Percentiles rank a stretch among this genome's conserved stretches.
Conservation (phyloP, 345 rosid genomes). For the Anastatica hierochuntica region DNA sequence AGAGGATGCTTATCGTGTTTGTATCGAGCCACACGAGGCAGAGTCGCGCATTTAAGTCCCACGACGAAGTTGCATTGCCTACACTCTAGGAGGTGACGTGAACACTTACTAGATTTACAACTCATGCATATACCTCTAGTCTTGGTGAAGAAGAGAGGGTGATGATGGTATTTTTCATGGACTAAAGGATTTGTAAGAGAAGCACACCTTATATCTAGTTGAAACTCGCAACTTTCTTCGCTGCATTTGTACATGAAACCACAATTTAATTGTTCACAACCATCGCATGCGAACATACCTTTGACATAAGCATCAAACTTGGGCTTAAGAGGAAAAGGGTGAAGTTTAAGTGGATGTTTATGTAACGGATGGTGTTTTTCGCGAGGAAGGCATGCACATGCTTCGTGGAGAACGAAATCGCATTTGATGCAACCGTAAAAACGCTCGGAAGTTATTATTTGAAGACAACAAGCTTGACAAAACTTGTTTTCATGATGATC, state of each 20-base stretch:
- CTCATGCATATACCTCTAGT: background rate
- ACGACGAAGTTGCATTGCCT: background rate
- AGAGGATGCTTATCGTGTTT: too few species aligned
- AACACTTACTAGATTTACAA: slow-evolving; percentile 3
- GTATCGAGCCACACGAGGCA: background rate
- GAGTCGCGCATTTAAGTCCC: background rate
- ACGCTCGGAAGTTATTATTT: background rate
- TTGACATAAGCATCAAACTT: background rate
- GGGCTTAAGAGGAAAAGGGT: background rate
- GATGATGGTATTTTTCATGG: background rate
- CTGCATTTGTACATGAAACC: slow-evolving; percentile 2
- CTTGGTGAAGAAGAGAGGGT: background rate
- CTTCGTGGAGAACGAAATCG: background rate
- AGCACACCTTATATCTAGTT: slow-evolving; percentile 7
- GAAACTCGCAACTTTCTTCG: background rate
- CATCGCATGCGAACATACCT: slow-evolving; percentile 1
- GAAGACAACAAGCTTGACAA: slow-evolving; percentile 5
- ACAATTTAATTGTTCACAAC: slow-evolving; percentile 3
- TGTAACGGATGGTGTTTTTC: background rate
- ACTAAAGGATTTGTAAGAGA: background rate
- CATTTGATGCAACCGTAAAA: background rate
- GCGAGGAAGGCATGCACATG: background rate
- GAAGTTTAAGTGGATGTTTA: background rate
- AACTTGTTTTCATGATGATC: background rate
- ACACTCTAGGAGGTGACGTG: background rate